These are phyloP conservation scores for Fusarium sp. DNA, from an alignment of 2,329 filamentous ascomycete genomes.

Conservation along the genomic window DNA sequence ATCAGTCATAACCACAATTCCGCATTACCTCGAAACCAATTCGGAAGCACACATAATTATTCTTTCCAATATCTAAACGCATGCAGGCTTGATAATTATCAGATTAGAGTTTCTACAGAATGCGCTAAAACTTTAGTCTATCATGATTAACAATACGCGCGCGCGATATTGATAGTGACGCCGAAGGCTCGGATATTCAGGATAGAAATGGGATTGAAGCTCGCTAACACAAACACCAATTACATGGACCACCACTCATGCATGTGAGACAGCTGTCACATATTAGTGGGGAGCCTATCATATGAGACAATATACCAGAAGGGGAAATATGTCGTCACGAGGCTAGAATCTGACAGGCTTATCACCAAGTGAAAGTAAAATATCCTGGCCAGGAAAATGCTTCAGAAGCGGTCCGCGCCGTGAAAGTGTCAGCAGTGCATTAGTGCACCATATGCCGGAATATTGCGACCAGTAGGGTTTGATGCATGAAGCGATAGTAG, in stretches of 20 bases:
- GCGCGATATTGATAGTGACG: slow-evolving; percentile 8
- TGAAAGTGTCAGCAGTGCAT: too few species aligned
- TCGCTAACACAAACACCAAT: slow-evolving; percentile 19
- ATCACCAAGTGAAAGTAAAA: not conserved
- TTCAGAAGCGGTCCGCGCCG: too few species aligned
- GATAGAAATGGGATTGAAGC: not conserved
- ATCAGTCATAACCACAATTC: too few species aligned
- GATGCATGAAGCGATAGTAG: not conserved
- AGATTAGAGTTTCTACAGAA: not conserved
- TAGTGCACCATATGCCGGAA: too few species aligned
- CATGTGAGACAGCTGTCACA: not conserved
- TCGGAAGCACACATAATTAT: not conserved
- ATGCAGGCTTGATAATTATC: not conserved
- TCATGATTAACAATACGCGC: slow-evolving; percentile 27
- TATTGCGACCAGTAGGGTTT: too few species aligned
- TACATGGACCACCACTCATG: not conserved
- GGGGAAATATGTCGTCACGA: slow-evolving; percentile 17
- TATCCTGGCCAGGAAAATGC: not conserved
- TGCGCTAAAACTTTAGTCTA: not conserved
- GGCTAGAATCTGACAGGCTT: not conserved
- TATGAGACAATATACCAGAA: slow-evolving; percentile 17
- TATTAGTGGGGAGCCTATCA: slow-evolving; percentile 27
- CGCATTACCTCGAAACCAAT: too few species aligned
- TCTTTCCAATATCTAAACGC: not conserved
- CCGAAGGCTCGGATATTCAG: not conserved